phyloP scores from a whole-genome alignment of 257 asterid genomes.

The Rubia yunnanensis region DNA sequence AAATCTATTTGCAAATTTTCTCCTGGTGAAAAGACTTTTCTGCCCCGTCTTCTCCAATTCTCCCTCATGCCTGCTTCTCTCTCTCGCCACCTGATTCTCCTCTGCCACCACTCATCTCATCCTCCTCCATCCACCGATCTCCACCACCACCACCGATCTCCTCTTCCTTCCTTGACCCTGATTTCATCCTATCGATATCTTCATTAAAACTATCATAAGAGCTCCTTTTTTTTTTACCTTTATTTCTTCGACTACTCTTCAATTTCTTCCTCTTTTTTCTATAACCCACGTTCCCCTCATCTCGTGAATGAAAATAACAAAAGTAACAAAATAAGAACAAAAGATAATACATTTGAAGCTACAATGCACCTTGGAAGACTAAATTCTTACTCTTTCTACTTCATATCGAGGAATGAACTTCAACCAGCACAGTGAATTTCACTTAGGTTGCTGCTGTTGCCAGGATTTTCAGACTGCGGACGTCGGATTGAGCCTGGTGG shows the following conservation, averaged over 20 bases:
- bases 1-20: too few relatives aligned
- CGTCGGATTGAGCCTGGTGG: too few relatives aligned
- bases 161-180: constrained; percentile 52
- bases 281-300: constrained; percentile 26
- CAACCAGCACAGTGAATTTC: constrained; percentile 22
- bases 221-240: constrained; percentile 29
- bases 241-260: constrained; percentile 29
- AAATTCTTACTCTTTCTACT: constrained; percentile 23
- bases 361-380: neutral
- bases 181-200: constrained; percentile 45
- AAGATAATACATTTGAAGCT: neutral
- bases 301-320: constrained; percentile 30
- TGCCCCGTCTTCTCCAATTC: too few relatives aligned
- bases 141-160: too few relatives aligned
- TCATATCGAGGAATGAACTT: constrained; percentile 36
- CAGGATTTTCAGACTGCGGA: too few relatives aligned
- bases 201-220: constrained; percentile 49
- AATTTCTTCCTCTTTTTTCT: constrained; percentile 39
- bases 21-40: too few relatives aligned
- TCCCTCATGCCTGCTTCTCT: too few relatives aligned
- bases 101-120: too few relatives aligned
- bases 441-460: too few relatives aligned
- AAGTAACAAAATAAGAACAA: neutral
- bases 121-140: too few relatives aligned
- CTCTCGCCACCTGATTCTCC: too few relatives aligned